These are phyloP conservation scores for Ormosia semicastrata DNA, from an alignment of 306 rosid genomes.

Conservation along the genomic window DNA sequence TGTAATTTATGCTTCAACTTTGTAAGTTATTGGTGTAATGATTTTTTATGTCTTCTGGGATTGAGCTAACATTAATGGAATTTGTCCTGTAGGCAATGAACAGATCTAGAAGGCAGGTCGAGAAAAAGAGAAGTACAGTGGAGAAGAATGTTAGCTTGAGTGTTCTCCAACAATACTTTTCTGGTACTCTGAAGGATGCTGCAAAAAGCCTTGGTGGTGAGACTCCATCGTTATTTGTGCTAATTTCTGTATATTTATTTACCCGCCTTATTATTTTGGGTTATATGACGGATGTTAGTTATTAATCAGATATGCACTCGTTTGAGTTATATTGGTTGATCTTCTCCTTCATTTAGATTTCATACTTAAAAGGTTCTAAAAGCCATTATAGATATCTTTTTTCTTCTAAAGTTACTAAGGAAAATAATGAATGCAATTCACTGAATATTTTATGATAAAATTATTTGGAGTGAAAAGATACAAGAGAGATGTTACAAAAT, in stretches of 20 bases:
- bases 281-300: conserved; percentile 9
- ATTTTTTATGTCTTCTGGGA: conserved; percentile 25
- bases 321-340: conserved; percentile 8
- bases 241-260: conserved; percentile 1
- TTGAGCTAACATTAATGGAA: not conserved
- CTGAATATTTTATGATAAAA: not conserved
- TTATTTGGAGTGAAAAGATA: not conserved
- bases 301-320: not conserved
- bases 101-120: conserved; percentile 65
- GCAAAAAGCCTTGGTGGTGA: conserved; percentile 95
- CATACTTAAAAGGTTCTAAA: conserved; percentile 6
- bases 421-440: not conserved
- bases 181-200: conserved; percentile 98
- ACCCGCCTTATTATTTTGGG: conserved; percentile 14
- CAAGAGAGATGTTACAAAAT: not conserved
- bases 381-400: not conserved
- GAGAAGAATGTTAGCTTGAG: conserved; percentile 90
- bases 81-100: conserved; percentile 44
- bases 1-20: not conserved
- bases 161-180: conserved; percentile 89
- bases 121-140: conserved; percentile 69
- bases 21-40: conserved; percentile 9
- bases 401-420: not conserved
- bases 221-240: conserved; percentile 16
- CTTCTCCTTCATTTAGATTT: conserved; percentile 1